These are phyloP conservation scores for Suillus discolor DNA, from an alignment of 768 basidiomycete genomes.

Conservation along the genomic window DNA sequence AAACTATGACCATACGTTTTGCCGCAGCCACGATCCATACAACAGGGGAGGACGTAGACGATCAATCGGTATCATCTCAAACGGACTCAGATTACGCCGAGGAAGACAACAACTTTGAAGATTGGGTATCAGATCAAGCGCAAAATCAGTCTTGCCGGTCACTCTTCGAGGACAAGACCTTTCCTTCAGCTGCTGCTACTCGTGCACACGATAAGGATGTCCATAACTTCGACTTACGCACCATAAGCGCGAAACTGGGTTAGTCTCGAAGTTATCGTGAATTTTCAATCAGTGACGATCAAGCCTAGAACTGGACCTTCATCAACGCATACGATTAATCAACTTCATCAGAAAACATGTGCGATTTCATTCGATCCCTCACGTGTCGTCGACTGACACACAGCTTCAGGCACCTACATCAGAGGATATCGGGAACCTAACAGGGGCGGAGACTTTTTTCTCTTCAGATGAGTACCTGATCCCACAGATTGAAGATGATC, in stretches of 20 bases:
- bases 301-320: slow-evolving; percentile 68
- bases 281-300: slow-evolving; percentile 8
- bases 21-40: slow-evolving; percentile 11
- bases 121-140: slow-evolving; percentile 76
- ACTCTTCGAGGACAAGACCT: slow-evolving; percentile 69
- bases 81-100: slow-evolving; percentile 28
- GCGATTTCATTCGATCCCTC: slow-evolving; percentile 5
- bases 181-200: slow-evolving; percentile 61
- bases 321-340: slow-evolving; percentile 78
- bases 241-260: slow-evolving; percentile 57
- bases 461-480: slow-evolving; percentile 77
- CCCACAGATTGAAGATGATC: slow-evolving; percentile 85
- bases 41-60: slow-evolving; percentile 14
- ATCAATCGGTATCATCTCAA: slow-evolving; percentile 19
- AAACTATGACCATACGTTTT: slow-evolving; percentile 35
- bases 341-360: slow-evolving; percentile 87
- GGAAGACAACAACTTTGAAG: slow-evolving; percentile 73
- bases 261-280: slow-evolving; percentile 24
- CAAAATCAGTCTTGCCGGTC: slow-evolving; percentile 60
- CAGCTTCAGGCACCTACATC: slow-evolving; percentile 54
- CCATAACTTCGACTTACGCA: slow-evolving; percentile 66
- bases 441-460: slow-evolving; percentile 64
- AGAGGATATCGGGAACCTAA: slow-evolving; percentile 45
- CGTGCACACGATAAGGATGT: slow-evolving; percentile 59
- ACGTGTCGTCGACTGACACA: background rate